phyloP scores from a whole-genome alignment of 495 filamentous ascomycete genomes.

The Penicillium tannophilum region DNA sequence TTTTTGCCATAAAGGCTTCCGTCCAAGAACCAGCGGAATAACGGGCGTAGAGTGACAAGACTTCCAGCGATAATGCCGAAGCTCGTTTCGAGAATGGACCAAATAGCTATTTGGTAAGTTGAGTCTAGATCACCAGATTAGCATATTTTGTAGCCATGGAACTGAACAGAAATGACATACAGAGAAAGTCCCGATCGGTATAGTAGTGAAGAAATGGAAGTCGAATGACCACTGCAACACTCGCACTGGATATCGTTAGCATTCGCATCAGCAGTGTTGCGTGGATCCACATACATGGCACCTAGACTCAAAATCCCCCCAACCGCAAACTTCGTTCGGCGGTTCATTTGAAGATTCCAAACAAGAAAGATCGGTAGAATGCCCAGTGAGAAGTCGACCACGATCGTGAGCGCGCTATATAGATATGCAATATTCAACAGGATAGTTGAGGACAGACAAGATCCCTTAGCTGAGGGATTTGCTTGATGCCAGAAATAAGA shows the following conservation, averaged over 20 bases:
- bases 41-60: constrained; percentile 41
- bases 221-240: constrained; percentile 34
- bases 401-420: constrained; percentile 31
- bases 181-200: constrained; percentile 30
- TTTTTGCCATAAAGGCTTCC: constrained; percentile 2
- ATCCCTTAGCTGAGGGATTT: constrained; percentile 13
- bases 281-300: constrained; percentile 29
- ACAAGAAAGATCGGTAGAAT: constrained; percentile 25
- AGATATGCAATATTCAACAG: constrained; percentile 26
- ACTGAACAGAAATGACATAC: constrained; percentile 19
- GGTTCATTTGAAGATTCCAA: constrained; percentile 31
- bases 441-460: constrained; percentile 20
- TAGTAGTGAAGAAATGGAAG: constrained; percentile 31
- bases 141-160: neutral
- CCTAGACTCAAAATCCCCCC: constrained; percentile 31
- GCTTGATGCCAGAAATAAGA: constrained; percentile 33
- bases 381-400: constrained; percentile 33
- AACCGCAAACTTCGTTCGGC: constrained; percentile 30
- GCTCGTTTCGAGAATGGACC: constrained; percentile 38
- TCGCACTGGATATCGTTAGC: constrained; percentile 25
- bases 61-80: constrained; percentile 42
- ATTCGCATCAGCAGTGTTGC: neutral
- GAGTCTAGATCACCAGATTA: constrained; percentile 23
- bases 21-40: constrained; percentile 35
- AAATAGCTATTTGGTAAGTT: constrained; percentile 35